Conservation (phyloP, 306 rosid species). For the Carpinus viminea region DNA sequence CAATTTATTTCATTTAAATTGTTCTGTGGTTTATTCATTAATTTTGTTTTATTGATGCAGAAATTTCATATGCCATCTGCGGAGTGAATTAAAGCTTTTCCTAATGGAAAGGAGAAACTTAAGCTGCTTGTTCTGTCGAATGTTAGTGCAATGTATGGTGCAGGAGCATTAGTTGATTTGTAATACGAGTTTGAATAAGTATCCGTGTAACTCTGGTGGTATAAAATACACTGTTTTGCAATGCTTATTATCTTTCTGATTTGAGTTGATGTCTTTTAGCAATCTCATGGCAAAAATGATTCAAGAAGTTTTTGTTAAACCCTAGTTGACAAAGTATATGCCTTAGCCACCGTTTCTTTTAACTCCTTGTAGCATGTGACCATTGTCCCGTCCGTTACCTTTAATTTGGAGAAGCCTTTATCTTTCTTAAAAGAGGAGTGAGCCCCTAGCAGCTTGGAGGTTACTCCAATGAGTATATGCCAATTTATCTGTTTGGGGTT, state of each 20-base stretch:
- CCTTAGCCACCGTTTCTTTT: not conserved
- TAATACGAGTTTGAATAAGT: slow-evolving; percentile 21
- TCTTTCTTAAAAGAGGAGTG: not conserved
- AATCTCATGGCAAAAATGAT: not conserved
- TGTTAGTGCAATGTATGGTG: slow-evolving; percentile 3
- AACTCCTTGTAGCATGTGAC: not conserved
- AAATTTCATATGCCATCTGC: not conserved
- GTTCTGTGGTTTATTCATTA: not conserved
- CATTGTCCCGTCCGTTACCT: not conserved
- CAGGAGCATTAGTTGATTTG: not conserved
- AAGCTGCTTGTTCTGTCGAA: not conserved
- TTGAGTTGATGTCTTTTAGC: not conserved
- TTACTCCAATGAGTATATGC: no score
- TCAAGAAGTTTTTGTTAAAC: not conserved
- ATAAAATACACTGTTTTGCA: not conserved
- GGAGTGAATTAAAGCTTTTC: slow-evolving; percentile 3
- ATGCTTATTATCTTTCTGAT: not conserved
- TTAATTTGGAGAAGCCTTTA: not conserved
- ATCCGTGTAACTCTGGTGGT: slow-evolving; percentile 19
- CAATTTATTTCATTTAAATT: not conserved
- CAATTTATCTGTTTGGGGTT: no score
- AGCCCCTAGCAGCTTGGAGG: not conserved
- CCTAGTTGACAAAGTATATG: not conserved
- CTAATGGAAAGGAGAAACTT: not conserved
- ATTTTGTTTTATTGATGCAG: slow-evolving; percentile 20